Base-by-base conservation (phyloP, 805 yeast species). In the Tetrapisispora taiwanensis region DNA sequence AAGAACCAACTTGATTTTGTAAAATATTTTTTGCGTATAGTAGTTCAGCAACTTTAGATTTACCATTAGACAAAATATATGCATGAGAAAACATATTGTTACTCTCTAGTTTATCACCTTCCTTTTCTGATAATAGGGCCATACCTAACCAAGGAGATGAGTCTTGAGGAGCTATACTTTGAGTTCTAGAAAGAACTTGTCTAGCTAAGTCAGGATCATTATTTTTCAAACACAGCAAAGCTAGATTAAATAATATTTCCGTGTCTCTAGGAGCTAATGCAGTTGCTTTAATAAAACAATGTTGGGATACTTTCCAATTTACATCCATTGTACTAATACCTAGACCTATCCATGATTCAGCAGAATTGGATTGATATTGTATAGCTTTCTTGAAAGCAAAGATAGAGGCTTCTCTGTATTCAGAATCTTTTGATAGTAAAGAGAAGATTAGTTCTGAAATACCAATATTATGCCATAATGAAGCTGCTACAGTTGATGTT, bases 261-360 rank as follows among this genome's bases (percentile, higher is more conserved):
- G 81, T 75, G 45, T 84, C 84, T 43, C 76, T 75, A 7, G 84
- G 75, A 39, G 84, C 81, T 33, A 88, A 63, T 0, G 84, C 71
- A 2, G 80, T 65, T 0, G 97, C 89, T 49, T 85, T 82, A 53
- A 92, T 84, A 54, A 84, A 86, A 60, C 96, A 87, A 65, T 92
- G 99, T 63, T 92, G 99, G 0, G 97, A 71, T 7, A 86, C 83
- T 39, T 75, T 73, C 0, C 90, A 80, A 50, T 78, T 83, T 4
- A 70, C 62, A 3, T 76, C 65, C 44, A 80, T 71, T 7, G 86
- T 76, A 0, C 88, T 83, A 45, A 82, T 73, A 13, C 97, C 98
- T 26, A 90, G 68, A 0, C 84, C 81, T 43, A 76, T 70, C 99
- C 99, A 92, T 46, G 78, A 78, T 17, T 74, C 78, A 1, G 82